Evolutionary conservation across 169 alveolate genomes (phyloP), one percentile per base, ranked within the genome.

Genomic region (Gregarina niphandrodes): DNA sequence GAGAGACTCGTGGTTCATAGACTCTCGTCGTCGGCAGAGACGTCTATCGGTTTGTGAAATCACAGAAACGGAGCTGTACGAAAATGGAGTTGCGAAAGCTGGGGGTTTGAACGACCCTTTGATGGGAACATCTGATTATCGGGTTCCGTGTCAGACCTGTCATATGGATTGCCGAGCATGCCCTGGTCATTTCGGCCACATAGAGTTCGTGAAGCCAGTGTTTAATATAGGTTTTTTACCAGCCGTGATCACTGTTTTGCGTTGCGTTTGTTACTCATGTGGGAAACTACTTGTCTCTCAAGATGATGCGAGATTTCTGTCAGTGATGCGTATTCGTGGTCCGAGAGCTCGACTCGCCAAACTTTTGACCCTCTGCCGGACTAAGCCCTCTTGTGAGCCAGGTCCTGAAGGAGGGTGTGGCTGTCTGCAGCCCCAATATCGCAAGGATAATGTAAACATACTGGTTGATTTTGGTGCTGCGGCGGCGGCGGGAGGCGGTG

Each of bases 161-260:
- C 67, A 63, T 38, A 84, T 90, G 80, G 71, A 80, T 55, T 74
- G 80, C 50, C 73, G 73, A 51, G 78, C 86, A 41, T 92, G 98
- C 53, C 96, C 96, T 2, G 98, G 98, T 11, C 98, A 92, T 52
- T 89, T 92, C 60, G 98, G 97, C 16, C 95, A 84, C 62, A 79
- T 92, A 35, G 83, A 75, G 31, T 66, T 92, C 12, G 93, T 85
- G 6, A 79, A 67, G 46, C 95, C 96, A 4, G 87, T 88, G 67
- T 92, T 70, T 57, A 52, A 42, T 30, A 37, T 39, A 15, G 67
- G 97, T 5, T 84, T 82, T 61, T 51, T 92, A 23, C 72, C 57
- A 26, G 75, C 85, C 9, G 82, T 84, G 4, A 53, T 77, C 36
- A 81, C 80, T 58, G 75, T 87, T 4, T 73, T 92, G 42, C 80